Base-by-base conservation (phyloP, 768 basidiomycete genomes). In the Naematelia aurantialba region DNA sequence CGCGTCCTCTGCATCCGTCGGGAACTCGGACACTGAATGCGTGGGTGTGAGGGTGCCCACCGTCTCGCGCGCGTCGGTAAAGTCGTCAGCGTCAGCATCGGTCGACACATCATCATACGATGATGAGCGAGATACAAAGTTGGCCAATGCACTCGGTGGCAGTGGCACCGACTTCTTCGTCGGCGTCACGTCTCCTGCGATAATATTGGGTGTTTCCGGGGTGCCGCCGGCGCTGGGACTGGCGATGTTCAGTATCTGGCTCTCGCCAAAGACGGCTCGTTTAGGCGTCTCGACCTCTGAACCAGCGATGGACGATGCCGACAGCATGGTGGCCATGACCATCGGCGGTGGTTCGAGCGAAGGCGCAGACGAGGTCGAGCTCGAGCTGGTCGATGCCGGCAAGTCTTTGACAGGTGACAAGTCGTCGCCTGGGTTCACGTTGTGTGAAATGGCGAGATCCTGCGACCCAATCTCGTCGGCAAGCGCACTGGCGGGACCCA, bases 31-130 rank as follows among this genome's bases (percentile, higher is more conserved):
- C 59, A 55, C 45, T 3, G 87, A 87, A 58, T 82, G 82, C 2
- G 84, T 85, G 2, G 89, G 87, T 0, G 85, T 85, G 75, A 83
- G 81, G 65, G 83, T 79, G 11, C 79, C 79, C 24, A 84, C 75
- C 39, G 82, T 89, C 71, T 86, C 85, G 46, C 85, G 80, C 1
- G 91, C 85, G 61, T 93, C 91, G 52, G 68, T 71, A 58, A 71
- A 75, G 48, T 78, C 75, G 42, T 66, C 68, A 26, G 75, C 74
- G 25, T 66, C 69, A 25, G 62, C 67, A 44, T 61, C 63, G 17
- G 62, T 68, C 17, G 54, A 50, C 46, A 45, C 56, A n/a, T 59
- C 66, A 19, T 65, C 65, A 29, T 60, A 24, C 17, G 63, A 65
- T 17, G 53, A 30, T 3, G 71, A 68, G 13, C 68, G 54, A 25